Evolutionary conservation across 208 protist species (phyloP).

Genomic region (Strigomonas oncopelti): DNA sequence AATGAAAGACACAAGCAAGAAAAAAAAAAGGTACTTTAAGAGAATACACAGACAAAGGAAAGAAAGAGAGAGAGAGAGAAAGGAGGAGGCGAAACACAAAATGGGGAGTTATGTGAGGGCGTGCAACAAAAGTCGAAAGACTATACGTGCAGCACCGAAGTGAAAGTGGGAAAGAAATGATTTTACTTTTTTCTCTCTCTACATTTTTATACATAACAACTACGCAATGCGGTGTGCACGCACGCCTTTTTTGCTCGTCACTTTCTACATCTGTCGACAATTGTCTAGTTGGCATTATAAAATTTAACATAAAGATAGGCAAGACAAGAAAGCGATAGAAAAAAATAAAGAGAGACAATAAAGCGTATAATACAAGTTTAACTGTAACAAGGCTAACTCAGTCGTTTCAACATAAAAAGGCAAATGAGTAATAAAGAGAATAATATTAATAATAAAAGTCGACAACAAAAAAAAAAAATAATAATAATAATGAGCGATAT

Average conservation of each 20-base stretch:
- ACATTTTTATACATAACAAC: neutral
- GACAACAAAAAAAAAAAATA: neutral
- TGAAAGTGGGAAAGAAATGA: neutral
- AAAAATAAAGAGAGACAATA: neutral
- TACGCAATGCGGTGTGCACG: neutral
- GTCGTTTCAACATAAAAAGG: neutral
- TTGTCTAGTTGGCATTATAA: neutral
- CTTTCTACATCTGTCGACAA: neutral
- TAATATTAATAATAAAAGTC: constrained; percentile 3
- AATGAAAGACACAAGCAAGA: constrained; percentile 3
- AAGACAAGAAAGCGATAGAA: constrained; percentile 3
- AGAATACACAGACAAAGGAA: neutral
- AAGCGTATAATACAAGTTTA: neutral
- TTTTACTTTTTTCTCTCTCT: neutral
- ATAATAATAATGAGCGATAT: neutral
- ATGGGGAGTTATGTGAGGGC: neutral
- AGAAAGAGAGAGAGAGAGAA: constrained; percentile 6
- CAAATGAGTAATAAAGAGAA: neutral
- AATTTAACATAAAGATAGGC: neutral
- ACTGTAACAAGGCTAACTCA: too few relatives aligned
- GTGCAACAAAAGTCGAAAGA: neutral
- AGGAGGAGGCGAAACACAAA: neutral
- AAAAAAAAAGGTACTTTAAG: neutral
- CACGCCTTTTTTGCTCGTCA: neutral
- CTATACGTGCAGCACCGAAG: too few relatives aligned